These are phyloP conservation scores for Apostasia shenzhenica DNA, from an alignment of 106 monocot genomes.

Conservation along the genomic window DNA sequence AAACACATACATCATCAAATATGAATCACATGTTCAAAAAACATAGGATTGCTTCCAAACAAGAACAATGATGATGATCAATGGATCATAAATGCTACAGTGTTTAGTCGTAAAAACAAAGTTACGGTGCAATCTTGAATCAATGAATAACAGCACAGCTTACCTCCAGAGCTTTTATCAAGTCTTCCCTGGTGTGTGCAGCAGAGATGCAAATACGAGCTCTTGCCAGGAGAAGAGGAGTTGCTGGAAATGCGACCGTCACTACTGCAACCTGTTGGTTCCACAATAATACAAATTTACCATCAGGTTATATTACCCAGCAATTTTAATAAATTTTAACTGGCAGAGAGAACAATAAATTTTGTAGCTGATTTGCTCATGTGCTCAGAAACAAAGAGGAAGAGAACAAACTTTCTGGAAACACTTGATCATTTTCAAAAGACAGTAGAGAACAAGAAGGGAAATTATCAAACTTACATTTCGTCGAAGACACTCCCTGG, in stretches of 20 bases:
- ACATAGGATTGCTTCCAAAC: no score
- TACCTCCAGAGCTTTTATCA: slow-evolving; percentile 60
- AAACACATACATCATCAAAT: no score
- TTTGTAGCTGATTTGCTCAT: not conserved
- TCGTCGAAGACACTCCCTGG: slow-evolving; percentile 66
- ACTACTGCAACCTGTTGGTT: slow-evolving; percentile 58
- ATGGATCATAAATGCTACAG: no score
- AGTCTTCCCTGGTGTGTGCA: slow-evolving; percentile 65
- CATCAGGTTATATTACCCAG: no score
- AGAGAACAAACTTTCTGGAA: not conserved
- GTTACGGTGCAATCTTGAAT: no score
- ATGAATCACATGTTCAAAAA: no score
- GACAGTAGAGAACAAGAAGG: not conserved
- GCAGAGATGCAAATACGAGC: slow-evolving; percentile 85
- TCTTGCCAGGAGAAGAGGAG: slow-evolving; percentile 70
- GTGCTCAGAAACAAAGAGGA: not conserved
- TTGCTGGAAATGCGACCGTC: slow-evolving; percentile 77
- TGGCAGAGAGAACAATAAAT: not conserved
- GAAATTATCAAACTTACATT: slow-evolving; percentile 34
- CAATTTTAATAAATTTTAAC: not conserved
- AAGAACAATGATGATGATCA: no score
- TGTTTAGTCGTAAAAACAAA: no score
- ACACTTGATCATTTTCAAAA: not conserved
- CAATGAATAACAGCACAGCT: not conserved
- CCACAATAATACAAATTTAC: not conserved